Evolutionary conservation across 2,329 filamentous ascomycete genomes (phyloP), one percentile per base, ranked within the genome.

Genomic region (Aspergillus brunneoviolaceus): DNA sequence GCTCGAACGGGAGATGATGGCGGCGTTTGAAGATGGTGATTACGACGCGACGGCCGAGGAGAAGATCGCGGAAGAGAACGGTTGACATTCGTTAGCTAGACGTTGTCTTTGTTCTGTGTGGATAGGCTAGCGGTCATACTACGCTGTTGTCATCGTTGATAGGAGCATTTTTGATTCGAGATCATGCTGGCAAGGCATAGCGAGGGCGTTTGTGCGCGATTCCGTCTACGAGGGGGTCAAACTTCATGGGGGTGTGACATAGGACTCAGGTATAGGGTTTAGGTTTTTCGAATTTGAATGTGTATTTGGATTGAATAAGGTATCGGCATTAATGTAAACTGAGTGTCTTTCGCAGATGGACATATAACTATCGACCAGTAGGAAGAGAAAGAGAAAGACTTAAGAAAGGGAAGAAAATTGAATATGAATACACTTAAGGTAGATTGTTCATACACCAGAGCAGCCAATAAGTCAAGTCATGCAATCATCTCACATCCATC

Each of bases 1-100:
- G 53, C 67, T 82, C 23, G 80, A 81, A 60, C 73, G 75, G 42
- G 86, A 88, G 67, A 79, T 89, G 70, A 77, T 87, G 68, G 85
- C 85, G 1, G 86, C 85, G 64, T 77, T 87, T 64, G 84, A 86
- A 57, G 76, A 76, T 23, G 71, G 66, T 5, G 71, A 68, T 11
- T 73, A 76, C 52, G 77, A 75, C 39, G 62, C 68, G 23, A 65
- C 72, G 55, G 72, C 65, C 57, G 73, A 78, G 60, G 72, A 75
- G 60, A 71, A 76, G 27, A 60, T 70, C 60, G 65, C 67, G 47
- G 69, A 69, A 47, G 68, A 76, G 60, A 73, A 76, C 64, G 70
- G 66, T 50, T 76, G 67, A 49, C 31, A 12, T 11, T 58, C 10
- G 27, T 12, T 54, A 6, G 16, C 35, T 14, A 47, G 25, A 56